Evolutionary conservation across 1,139 yeast species (phyloP).

Genomic region (Geotrichum europaeum): DNA sequence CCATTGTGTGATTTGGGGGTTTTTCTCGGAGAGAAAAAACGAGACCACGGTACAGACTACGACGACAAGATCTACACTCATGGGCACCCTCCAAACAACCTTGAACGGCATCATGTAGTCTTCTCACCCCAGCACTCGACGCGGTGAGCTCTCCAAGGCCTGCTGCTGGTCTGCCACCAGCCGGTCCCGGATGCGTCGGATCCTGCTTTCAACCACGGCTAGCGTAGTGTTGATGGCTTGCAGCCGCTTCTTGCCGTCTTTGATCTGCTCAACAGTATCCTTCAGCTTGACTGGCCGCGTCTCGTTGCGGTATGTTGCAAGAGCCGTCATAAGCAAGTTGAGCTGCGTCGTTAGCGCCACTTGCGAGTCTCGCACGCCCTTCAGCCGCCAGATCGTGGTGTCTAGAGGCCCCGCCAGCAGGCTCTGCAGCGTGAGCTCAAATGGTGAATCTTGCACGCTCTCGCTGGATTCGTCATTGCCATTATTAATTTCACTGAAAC

Average conservation of each 20-base stretch:
- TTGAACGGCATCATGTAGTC: not conserved
- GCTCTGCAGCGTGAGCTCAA: conserved; percentile 23
- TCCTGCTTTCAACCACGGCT: conserved; percentile 9
- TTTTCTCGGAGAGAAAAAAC: not conserved
- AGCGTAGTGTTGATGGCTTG: conserved; percentile 17
- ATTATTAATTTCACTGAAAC: not conserved
- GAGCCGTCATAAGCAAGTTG: conserved; percentile 23
- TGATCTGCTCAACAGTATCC: conserved; percentile 21
- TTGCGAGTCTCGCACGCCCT: conserved; percentile 29
- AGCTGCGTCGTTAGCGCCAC: conserved; percentile 25
- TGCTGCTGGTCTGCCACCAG: not conserved
- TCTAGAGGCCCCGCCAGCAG: conserved; percentile 28
- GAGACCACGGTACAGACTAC: not conserved
- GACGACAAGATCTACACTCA: not conserved
- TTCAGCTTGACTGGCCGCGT: conserved; percentile 24
- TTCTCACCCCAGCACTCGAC: conserved; percentile 8
- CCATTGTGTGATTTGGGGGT: no score
- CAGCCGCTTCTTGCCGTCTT: conserved; percentile 23
- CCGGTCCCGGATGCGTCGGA: conserved; percentile 7
- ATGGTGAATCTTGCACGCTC: conserved; percentile 18
- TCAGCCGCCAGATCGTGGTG: conserved; percentile 26
- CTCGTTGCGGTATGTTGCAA: conserved; percentile 21
- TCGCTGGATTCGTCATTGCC: not conserved
- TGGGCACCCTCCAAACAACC: not conserved
- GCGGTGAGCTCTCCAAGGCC: not conserved